Evolutionary conservation across 31 red algal species (phyloP).

Genomic region (Asparagopsis taxiformis): DNA sequence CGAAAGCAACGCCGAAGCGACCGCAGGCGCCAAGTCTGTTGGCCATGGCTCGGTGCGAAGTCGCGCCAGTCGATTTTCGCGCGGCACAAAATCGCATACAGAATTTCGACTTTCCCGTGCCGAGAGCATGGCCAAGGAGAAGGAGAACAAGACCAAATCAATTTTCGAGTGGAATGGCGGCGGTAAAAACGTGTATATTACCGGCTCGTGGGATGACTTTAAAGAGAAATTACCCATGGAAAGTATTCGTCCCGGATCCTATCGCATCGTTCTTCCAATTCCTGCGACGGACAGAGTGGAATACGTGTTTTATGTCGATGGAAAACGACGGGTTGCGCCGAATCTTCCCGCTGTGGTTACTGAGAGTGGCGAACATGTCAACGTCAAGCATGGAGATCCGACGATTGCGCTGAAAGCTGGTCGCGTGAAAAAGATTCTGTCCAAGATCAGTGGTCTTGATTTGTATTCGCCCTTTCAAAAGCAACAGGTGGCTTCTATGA

Average conservation of each 20-base stretch:
- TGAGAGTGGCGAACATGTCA: conserved; percentile 65
- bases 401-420: conserved; percentile 27
- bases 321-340: conserved; percentile 24
- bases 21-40: conserved; percentile 6
- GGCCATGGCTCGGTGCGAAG: conserved; percentile 44
- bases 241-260: conserved; percentile 44
- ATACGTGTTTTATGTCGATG: conserved; percentile 72
- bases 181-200: conserved; percentile 62
- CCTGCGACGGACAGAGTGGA: conserved; percentile 59
- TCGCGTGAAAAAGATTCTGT: conserved; percentile 50
- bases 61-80: conserved; percentile 32
- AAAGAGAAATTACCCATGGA: conserved; percentile 74
- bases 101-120: conserved; percentile 9
- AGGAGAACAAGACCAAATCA: conserved; percentile 45
- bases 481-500: conserved; percentile 60
- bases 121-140: conserved; percentile 37
- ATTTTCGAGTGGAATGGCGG: conserved; percentile 79
- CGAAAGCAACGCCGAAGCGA: neutral
- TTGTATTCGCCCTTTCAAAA: conserved; percentile 65
- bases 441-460: conserved; percentile 73
- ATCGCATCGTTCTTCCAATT: conserved; percentile 59
- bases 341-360: conserved; percentile 36
- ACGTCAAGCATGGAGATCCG: conserved; percentile 59
- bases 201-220: conserved; percentile 70
- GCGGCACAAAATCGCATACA: conserved; percentile 14